Base-by-base conservation (phyloP, 176 grass and related monocot species). In the Aechmea fasciata region DNA sequence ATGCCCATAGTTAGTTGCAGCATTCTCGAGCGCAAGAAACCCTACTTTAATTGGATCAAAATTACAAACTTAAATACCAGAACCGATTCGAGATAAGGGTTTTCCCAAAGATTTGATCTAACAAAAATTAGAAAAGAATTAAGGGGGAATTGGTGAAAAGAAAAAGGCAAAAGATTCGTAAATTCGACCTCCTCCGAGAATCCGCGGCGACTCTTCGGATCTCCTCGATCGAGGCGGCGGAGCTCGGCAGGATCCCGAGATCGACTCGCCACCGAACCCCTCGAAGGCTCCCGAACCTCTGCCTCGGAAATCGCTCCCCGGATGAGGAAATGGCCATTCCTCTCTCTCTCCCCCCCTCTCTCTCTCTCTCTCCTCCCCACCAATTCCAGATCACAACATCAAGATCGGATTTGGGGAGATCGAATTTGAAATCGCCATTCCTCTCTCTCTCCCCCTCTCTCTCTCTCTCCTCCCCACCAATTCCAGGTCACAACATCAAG, bases 141-240 rank as follows among this genome's bases (percentile, higher is more conserved):
- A 41, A 41, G 33, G 4, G 33, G 4, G 18, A 49, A n/a, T n/a
- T n/a, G n/a, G n/a, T n/a, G n/a, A n/a, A 59, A 50, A 25, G 22
- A 64, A 63, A 75, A 66, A 4, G 8, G 25, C 28, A 10, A 12
- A 20, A 55, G 15, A 53, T 33, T 11, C 50, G 33, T 41, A 6
- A 67, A 53, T 67, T 23, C 15, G n/a, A 59, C 54, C 13, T 59
- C 52, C 92, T 83, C 81, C 92, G 82, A 65, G 88, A 92, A 78
- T 96, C 86, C 15, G 92, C 92, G 5, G 92, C 92, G 28, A 87
- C 88, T 6, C 92, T 82, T 65, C 92, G 76, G 78, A 96, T 80
- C 77, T 96, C 88, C 63, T 79, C 82, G 71, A 78, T 79, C 74
- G 86, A 81, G 29, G 76, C 67, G 26, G 84, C 49, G 54, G 73